These are phyloP conservation scores for Podospora pseudoanserina DNA, from an alignment of 495 filamentous ascomycete genomes.

Conservation along the genomic window DNA sequence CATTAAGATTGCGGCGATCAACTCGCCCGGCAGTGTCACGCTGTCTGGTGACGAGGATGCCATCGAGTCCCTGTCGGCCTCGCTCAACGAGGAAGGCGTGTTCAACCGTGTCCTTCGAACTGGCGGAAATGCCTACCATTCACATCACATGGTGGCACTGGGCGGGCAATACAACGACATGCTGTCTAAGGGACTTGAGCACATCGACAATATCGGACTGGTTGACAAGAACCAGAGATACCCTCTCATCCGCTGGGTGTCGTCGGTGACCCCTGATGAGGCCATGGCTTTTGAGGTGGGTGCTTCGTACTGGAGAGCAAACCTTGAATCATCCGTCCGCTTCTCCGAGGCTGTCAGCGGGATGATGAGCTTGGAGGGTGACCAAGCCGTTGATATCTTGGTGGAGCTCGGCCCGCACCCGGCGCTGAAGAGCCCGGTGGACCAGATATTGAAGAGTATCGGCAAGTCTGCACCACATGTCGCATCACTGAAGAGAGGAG, in stretches of 20 bases:
- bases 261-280: constrained; percentile 21
- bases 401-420: constrained; percentile 58
- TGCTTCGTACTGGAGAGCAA: constrained; percentile 44
- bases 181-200: too few species aligned
- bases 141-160: constrained; percentile 41
- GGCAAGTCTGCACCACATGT: constrained; percentile 32
- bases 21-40: constrained; percentile 38
- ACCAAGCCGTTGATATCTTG: constrained; percentile 17
- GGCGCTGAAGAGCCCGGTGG: constrained; percentile 48
- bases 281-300: constrained; percentile 7
- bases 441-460: constrained; percentile 37
- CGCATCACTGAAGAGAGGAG: constrained; percentile 31
- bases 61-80: constrained; percentile 29
- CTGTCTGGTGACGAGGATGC: constrained; percentile 36
- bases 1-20: constrained; percentile 40
- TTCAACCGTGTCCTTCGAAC: constrained; percentile 43
- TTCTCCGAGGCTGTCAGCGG: constrained; percentile 41
- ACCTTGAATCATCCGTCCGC: constrained; percentile 44
- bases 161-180: background rate
- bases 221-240: background rate
- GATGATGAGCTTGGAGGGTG: constrained; percentile 8
- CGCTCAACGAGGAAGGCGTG: constrained; percentile 28
- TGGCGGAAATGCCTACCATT: constrained; percentile 50
- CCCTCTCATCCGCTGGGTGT: constrained; percentile 11
- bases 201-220: background rate